phyloP scores from a whole-genome alignment of 1,284 basidiomycete species.

The Puccinia brachypodii region DNA sequence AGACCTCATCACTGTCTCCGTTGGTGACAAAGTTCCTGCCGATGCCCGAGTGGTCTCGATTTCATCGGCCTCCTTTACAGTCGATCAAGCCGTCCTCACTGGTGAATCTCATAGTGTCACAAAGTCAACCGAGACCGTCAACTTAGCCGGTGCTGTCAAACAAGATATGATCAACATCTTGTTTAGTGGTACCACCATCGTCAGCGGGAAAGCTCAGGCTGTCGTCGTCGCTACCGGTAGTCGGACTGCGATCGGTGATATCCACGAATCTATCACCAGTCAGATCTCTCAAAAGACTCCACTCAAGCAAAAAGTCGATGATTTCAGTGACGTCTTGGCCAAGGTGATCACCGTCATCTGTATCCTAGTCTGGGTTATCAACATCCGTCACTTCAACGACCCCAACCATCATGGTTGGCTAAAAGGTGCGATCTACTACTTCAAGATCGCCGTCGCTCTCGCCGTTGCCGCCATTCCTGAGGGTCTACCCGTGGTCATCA shows the following conservation, averaged over 20 bases:
- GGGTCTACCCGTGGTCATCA: conserved; percentile 91
- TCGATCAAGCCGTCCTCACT: conserved; percentile 92
- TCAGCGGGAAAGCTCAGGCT: conserved; percentile 80
- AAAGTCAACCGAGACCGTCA: conserved; percentile 70
- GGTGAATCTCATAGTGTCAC: conserved; percentile 85
- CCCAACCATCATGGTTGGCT: conserved; percentile 82
- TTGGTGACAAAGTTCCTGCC: conserved; percentile 91
- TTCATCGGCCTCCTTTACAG: conserved; percentile 82
- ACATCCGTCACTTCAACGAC: conserved; percentile 88
- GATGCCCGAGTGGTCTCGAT: conserved; percentile 86
- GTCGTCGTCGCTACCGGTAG: conserved; percentile 81
- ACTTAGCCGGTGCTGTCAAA: conserved; percentile 77
- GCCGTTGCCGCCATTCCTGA: conserved; percentile 96
- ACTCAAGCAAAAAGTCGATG: conserved; percentile 89
- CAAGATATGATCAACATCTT: conserved; percentile 95
- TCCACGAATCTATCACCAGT: conserved; percentile 85
- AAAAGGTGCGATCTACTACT: conserved; percentile 92
- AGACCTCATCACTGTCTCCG: conserved; percentile 81
- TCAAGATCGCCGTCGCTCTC: conserved; percentile 94
- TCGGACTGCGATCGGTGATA: conserved; percentile 86
- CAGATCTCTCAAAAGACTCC: conserved; percentile 92
- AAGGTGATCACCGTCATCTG: conserved; percentile 96
- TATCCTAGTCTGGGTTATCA: conserved; percentile 91
- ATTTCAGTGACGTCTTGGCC: conserved; percentile 91
- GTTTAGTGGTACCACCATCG: conserved; percentile 90